Evolutionary conservation across 768 basidiomycete species (phyloP), one percentile per base, ranked within the genome.

Genomic region (Aureoboletus auriporus): DNA sequence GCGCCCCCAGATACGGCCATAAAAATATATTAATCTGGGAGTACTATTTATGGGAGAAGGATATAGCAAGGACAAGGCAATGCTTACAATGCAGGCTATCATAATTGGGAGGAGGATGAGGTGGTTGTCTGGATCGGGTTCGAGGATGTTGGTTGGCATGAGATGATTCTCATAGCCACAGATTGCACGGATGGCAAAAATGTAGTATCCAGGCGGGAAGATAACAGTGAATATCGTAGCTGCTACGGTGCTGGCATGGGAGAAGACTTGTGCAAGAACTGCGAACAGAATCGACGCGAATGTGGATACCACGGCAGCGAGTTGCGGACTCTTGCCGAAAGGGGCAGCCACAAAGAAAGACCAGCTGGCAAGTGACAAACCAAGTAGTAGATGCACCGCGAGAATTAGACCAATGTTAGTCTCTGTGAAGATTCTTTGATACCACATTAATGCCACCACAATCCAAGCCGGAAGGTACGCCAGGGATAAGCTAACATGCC

Each of bases 401-500:
- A 90, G 69, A 48, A 90, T 69, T 28, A 89, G 64, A 3, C 77
- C 80, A 14, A 70, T 71, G 52, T 75, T 80, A 1, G 86, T 83
- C 37, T 69, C 69, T 9, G 74, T 69, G 61, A 86, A 91, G n/a
- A 90, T 79, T 17, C 74, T 76, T 54, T 68, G 75, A 57, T 79
- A 80, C 84, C 86, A 90, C 29, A 76, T 68, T 29, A 86, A 57
- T 14, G 78, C 69, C 17, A 87, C 78, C 38, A 82, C 73, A 39
- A 89, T 69, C 88, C 89, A 91, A 1, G 83, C 84, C 1, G 87
- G 87, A 23, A 91, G 75, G 60, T 90, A 90, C 1, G 77, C 75
- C 4, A 83, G 53, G 4, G 81, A 83, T 37, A 84, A 69, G 53
- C 82, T 80, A 35, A 82, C 17, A 57, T 88, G 83, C 89, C 89